phyloP scores from a whole-genome alignment of 2,329 filamentous ascomycete species.

The Biscogniauxia marginata region DNA sequence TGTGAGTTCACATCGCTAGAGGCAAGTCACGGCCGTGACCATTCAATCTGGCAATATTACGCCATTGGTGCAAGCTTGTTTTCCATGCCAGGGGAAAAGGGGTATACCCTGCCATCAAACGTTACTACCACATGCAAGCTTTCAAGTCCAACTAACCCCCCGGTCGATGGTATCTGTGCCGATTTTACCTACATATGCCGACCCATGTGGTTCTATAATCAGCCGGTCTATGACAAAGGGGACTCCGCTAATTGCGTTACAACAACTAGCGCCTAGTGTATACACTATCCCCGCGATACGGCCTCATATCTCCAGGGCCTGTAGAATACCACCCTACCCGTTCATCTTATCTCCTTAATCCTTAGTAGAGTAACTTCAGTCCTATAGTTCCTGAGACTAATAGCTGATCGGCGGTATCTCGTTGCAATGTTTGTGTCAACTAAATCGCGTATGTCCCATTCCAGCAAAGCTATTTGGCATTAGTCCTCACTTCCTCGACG shows the following conservation, averaged over 20 bases:
- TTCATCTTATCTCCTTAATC: neutral
- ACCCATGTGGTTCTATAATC: conserved; percentile 15
- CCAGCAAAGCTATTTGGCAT: neutral
- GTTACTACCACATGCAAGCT: conserved; percentile 11
- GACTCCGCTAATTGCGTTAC: too few species aligned
- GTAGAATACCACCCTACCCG: neutral
- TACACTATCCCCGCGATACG: too few species aligned
- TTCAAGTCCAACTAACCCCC: conserved; percentile 7
- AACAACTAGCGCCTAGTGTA: too few species aligned
- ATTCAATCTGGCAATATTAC: conserved; percentile 25
- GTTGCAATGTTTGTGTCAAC: neutral
- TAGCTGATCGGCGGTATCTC: conserved; percentile 1
- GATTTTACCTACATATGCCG: conserved; percentile 15
- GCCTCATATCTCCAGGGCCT: neutral
- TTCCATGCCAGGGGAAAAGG: conserved; percentile 21
- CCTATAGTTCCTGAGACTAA: neutral
- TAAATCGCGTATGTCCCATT: neutral
- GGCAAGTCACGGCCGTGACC: conserved; percentile 22
- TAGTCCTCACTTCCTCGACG: too few species aligned
- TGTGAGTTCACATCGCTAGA: conserved; percentile 21
- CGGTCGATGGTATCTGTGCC: conserved; percentile 20
- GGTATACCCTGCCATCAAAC: conserved; percentile 11
- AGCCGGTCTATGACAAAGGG: too few species aligned
- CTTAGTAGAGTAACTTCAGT: neutral
- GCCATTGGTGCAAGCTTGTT: conserved; percentile 11